Percentiles rank a stretch among this genome's conserved stretches.
These are phyloP conservation scores for Butyriboletus loyo DNA, from an alignment of 768 basidiomycete genomes.

Conservation along the genomic window DNA sequence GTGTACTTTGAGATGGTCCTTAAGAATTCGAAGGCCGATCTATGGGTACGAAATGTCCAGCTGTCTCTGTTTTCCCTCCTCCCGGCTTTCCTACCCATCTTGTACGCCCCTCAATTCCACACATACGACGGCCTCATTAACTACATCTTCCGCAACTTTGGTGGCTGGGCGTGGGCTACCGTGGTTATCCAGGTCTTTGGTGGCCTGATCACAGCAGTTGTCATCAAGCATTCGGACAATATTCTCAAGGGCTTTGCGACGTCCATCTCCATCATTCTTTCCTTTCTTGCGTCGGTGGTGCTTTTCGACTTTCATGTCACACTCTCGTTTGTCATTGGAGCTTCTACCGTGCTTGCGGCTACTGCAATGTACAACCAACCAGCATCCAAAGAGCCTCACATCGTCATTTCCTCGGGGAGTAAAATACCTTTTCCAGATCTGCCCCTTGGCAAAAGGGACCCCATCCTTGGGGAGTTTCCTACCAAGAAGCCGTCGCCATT, in stretches of 20 bases:
- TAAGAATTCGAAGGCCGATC: slow-evolving; percentile 77
- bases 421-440: slow-evolving; percentile 41
- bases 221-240: slow-evolving; percentile 97
- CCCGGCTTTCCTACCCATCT: slow-evolving; percentile 81
- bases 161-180: slow-evolving; percentile 93
- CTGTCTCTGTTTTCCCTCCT: slow-evolving; percentile 86
- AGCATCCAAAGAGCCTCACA: slow-evolving; percentile 33
- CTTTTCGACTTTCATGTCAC: slow-evolving; percentile 92
- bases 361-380: slow-evolving; percentile 97
- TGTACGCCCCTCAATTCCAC: slow-evolving; percentile 48
- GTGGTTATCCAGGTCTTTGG: slow-evolving; percentile 89
- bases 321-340: slow-evolving; percentile 80
- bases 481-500: slow-evolving; percentile 47
- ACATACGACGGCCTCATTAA: slow-evolving; percentile 48
- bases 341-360: slow-evolving; percentile 78
- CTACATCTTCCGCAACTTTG: slow-evolving; percentile 82
- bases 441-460: slow-evolving; percentile 47
- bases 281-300: slow-evolving; percentile 89
- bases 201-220: slow-evolving; percentile 89
- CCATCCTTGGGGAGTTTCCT: slow-evolving; percentile 59
- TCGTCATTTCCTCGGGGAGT: slow-evolving; percentile 32
- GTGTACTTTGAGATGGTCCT: slow-evolving; percentile 95
- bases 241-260: slow-evolving; percentile 98
- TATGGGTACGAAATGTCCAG: slow-evolving; percentile 91
- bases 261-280: slow-evolving; percentile 87